A percentile compares a stretch with the other conserved stretches of the same genome.
These are phyloP conservation scores for Scheffersomyces lignosus DNA, from an alignment of 805 yeast genomes.

Conservation along the genomic window DNA sequence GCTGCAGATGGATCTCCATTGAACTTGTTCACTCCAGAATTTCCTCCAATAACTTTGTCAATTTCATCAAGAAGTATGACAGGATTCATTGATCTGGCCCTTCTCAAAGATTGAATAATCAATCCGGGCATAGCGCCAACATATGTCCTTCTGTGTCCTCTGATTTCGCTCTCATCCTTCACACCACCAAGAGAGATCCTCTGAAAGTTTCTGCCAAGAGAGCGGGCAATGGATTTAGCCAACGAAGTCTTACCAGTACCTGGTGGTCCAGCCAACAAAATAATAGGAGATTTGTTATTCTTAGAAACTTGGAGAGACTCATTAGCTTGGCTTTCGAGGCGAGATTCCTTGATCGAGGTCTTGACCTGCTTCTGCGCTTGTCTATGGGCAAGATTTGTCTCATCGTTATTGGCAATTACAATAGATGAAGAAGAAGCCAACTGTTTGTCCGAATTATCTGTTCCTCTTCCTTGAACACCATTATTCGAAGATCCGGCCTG, in stretches of 20 bases:
- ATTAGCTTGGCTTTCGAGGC: slow-evolving; percentile 5
- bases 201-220: slow-evolving; percentile 73
- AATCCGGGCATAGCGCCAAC: slow-evolving; percentile 93
- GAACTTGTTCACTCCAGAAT: slow-evolving; percentile 41
- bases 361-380: slow-evolving; percentile 20
- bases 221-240: slow-evolving; percentile 76
- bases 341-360: slow-evolving; percentile 13
- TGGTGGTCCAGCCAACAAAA: slow-evolving; percentile 87
- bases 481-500: neutral
- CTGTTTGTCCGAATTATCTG: neutral
- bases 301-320: slow-evolving; percentile 23
- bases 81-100: slow-evolving; percentile 77
- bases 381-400: slow-evolving; percentile 25
- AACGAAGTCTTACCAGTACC: slow-evolving; percentile 91
- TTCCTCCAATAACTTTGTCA: slow-evolving; percentile 70
- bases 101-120: slow-evolving; percentile 71
- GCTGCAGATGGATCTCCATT: slow-evolving; percentile 93
- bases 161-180: slow-evolving; percentile 82
- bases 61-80: slow-evolving; percentile 82
- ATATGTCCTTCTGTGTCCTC: slow-evolving; percentile 89
- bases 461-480: slow-evolving; percentile 6
- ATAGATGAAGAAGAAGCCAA: slow-evolving; percentile 14
- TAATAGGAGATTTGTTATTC: slow-evolving; percentile 63
- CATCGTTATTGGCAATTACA: slow-evolving; percentile 38
- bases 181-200: slow-evolving; percentile 85